Percentiles rank a stretch among this genome's conserved stretches.
phyloP scores from a whole-genome alignment of 306 rosid species.

The Lablab purpureus region DNA sequence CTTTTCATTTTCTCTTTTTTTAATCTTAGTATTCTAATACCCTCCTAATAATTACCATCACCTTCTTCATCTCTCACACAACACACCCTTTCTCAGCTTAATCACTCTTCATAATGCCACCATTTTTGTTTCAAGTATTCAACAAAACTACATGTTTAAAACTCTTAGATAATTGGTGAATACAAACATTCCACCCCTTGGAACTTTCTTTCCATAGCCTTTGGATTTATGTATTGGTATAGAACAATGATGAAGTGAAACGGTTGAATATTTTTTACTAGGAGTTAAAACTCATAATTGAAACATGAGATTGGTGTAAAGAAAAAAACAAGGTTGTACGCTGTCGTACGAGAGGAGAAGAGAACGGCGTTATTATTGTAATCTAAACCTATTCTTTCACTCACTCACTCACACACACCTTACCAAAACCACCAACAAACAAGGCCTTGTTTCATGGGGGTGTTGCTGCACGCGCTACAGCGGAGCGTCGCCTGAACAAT shows the following conservation, averaged over 20 bases:
- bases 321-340: constrained; percentile 33
- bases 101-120: background rate
- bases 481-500: background rate
- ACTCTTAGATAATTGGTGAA: too few species aligned
- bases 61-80: background rate
- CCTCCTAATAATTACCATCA: constrained; percentile 34
- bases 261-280: background rate
- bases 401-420: background rate
- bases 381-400: background rate
- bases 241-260: too few species aligned
- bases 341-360: constrained; percentile 20
- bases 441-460: constrained; percentile 32
- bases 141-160: too few species aligned
- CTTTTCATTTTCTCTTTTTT: constrained; percentile 21
- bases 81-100: background rate
- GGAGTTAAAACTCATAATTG: background rate
- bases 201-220: too few species aligned
- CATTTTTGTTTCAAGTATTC: too few species aligned
- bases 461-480: constrained; percentile 39
- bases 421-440: background rate
- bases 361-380: constrained; percentile 13
- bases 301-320: background rate
- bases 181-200: too few species aligned
- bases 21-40: constrained; percentile 21
- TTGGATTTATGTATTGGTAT: too few species aligned